A percentile compares a stretch with the other conserved stretches of the same genome.
These are phyloP conservation scores for Fusarium haematococcum DNA, from an alignment of 2,329 filamentous ascomycete genomes.

Conservation along the genomic window DNA sequence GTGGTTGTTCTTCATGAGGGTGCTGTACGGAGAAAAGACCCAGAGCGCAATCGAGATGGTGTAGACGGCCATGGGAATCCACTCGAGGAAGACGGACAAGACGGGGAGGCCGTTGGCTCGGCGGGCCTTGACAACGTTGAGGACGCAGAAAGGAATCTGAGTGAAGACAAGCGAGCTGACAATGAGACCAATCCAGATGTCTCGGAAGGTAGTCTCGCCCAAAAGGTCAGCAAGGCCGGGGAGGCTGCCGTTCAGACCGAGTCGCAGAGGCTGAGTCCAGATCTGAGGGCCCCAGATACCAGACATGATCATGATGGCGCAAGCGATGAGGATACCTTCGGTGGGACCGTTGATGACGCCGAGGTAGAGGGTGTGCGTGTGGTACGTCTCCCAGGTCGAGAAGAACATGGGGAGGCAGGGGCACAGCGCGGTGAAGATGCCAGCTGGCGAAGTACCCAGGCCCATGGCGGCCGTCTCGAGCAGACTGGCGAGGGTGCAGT, in stretches of 20 bases:
- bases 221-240: constrained; percentile 69
- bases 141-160: constrained; percentile 90
- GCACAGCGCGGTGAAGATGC: constrained; percentile 90
- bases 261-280: constrained; percentile 81
- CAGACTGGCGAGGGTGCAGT: constrained; percentile 93
- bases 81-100: constrained; percentile 88
- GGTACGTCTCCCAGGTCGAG: constrained; percentile 99
- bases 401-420: constrained; percentile 99
- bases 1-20: constrained; percentile 84
- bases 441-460: constrained; percentile 83
- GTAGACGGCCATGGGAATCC: constrained; percentile 90
- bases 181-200: constrained; percentile 86
- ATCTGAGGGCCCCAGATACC: constrained; percentile 90
- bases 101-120: constrained; percentile 78
- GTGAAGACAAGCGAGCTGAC: constrained; percentile 72
- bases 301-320: constrained; percentile 85
- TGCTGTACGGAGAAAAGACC: constrained; percentile 91
- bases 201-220: constrained; percentile 80
- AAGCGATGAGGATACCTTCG: constrained; percentile 92
- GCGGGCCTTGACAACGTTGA: constrained; percentile 85
- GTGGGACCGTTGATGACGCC: constrained; percentile 98
- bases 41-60: constrained; percentile 80
- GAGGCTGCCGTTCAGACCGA: constrained; percentile 69
- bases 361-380: constrained; percentile 96
- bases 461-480: constrained; percentile 95